These are phyloP conservation scores for Solanum corneliomulleri DNA, from an alignment of 257 asterid species.

Conservation along the genomic window DNA sequence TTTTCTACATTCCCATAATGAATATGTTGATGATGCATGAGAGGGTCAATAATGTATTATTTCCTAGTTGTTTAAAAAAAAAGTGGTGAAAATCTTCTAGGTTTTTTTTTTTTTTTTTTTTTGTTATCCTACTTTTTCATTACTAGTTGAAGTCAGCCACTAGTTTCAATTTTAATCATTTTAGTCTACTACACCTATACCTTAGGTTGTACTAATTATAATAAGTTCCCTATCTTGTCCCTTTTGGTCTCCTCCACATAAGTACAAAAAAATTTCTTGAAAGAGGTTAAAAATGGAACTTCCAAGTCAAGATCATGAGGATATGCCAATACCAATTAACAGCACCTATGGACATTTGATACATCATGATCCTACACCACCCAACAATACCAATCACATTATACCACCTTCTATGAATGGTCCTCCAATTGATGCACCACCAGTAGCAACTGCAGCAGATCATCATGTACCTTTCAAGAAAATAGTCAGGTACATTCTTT, in stretches of 20 bases:
- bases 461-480: slow-evolving; percentile 39
- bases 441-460: slow-evolving; percentile 1
- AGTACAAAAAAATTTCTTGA: slow-evolving; percentile 1
- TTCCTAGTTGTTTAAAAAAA: slow-evolving; percentile 25
- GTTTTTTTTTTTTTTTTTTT: not conserved
- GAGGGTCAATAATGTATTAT: not conserved
- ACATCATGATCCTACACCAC: slow-evolving; percentile 29
- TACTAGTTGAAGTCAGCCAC: slow-evolving; percentile 1
- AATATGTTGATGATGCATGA: not conserved
- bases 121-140: too few relatives aligned
- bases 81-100: slow-evolving; percentile 8
- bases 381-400: slow-evolving; percentile 6
- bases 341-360: slow-evolving; percentile 44
- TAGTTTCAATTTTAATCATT: slow-evolving; percentile 17
- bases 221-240: slow-evolving; percentile 12
- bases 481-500: slow-evolving; percentile 5
- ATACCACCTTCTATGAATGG: slow-evolving; percentile 31
- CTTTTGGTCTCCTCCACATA: slow-evolving; percentile 68
- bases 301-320: slow-evolving; percentile 31
- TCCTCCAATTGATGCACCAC: slow-evolving; percentile 8
- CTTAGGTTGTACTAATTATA: slow-evolving; percentile 5
- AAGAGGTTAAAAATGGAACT: slow-evolving; percentile 11
- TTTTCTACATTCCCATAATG: not conserved
- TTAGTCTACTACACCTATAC: not conserved
- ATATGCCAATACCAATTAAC: slow-evolving; percentile 75